phyloP scores from a whole-genome alignment of 768 basidiomycete species.

The Boletus barrowsii region DNA sequence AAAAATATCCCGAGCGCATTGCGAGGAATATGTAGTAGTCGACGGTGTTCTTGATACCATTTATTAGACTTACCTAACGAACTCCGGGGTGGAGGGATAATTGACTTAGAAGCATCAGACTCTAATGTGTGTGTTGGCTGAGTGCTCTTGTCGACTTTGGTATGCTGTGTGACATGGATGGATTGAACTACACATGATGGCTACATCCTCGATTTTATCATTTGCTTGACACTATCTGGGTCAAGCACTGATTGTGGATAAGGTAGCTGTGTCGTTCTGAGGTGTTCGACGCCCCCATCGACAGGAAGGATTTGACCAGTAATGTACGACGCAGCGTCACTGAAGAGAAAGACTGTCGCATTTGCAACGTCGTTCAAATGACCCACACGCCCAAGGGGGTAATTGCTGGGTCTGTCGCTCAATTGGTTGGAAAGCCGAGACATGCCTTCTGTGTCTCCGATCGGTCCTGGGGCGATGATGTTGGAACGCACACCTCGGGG shows the following conservation, averaged over 20 bases:
- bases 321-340: constrained; percentile 71
- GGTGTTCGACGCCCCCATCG: constrained; percentile 61
- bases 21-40: no score
- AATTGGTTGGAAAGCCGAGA: constrained; percentile 45
- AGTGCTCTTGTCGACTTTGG: no score
- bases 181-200: neutral
- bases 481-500: constrained; percentile 93
- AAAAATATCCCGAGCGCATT: no score
- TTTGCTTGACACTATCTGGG: constrained; percentile 45
- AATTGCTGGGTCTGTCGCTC: neutral
- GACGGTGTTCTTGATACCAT: no score
- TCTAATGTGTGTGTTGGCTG: no score
- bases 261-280: constrained; percentile 47
- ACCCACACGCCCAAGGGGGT: constrained; percentile 52
- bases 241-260: constrained; percentile 66
- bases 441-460: constrained; percentile 73
- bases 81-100: no score
- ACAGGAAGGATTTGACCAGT: constrained; percentile 74
- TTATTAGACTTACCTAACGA: no score
- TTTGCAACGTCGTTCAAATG: constrained; percentile 64
- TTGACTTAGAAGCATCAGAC: no score
- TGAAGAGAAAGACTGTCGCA: constrained; percentile 77
- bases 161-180: no score
- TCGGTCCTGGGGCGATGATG: constrained; percentile 81
- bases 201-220: constrained; percentile 48